Evolutionary conservation across 2,329 filamentous ascomycete genomes (phyloP), one percentile per base, ranked within the genome.

Genomic region (Hirsutella rhossiliensis): DNA sequence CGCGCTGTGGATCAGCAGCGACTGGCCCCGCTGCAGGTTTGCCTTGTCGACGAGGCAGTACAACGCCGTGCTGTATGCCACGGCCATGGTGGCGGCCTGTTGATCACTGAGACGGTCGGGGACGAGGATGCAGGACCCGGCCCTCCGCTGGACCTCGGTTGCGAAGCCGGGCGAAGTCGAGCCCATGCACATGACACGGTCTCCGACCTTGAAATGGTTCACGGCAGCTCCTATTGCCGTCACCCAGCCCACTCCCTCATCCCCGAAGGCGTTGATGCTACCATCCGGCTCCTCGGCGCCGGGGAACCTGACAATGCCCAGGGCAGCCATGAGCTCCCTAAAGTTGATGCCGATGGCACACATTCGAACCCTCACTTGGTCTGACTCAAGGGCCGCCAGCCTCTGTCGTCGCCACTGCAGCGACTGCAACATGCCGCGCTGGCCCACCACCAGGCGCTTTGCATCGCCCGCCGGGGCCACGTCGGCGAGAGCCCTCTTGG

Each of bases 251-350:
- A 57, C 42, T 4, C 39, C 48, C 38, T 64, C 63, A 12, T 54
- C 47, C 3, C 54, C 54, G n/a, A 50, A 38, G n/a, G 31, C 31
- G 12, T 12, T 5, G 31, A 32, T 9, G 31, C 12, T n/a, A 9
- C 31, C n/a, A 13, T 12, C 31, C 4, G 12, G 5, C 11, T 13
- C 31, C 3, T 43, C 38, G 23, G 17, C 15, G 7, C 39, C 23
- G 23, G 39, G 17, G 5, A 44, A 44, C 5, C 47, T 39, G 3
- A 58, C 40, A n/a, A 54, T 54, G 17, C 56, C 55, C 43, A 59
- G 44, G 4, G 62, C 59, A 3, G 58, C 49, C 19, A 67, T 47
- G 7, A 67, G 52, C 45, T 69, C 67, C 17, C 52, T 11, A 9
- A 40, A 32, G n/a, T 32, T 32, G 4, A 32, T n/a, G 31, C 31